Evolutionary conservation across 768 basidiomycete species (phyloP), one percentile per base, ranked within the genome.

Genomic region (Pleurotus ostreatus): DNA sequence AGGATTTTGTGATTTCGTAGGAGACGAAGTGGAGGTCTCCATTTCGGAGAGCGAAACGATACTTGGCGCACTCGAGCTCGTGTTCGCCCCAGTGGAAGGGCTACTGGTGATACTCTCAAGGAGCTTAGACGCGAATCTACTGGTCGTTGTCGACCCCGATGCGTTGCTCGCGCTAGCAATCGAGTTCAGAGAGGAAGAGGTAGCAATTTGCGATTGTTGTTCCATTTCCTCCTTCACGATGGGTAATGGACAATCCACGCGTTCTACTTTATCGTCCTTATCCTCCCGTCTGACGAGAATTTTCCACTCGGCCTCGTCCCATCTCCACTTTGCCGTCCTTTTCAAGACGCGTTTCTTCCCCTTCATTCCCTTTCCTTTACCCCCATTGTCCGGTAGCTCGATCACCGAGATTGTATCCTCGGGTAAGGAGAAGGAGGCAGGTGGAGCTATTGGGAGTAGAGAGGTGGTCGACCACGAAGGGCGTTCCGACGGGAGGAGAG

Each of bases 231-330:
- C 81, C 16, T 75, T 71, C 8, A 69, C 57, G 20, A 61, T 74
- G 13, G 86, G 86, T n/a, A 85, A 74, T 1, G 82, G 77, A 52
- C 79, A 79, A 68, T 86, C 85, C 20, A 89, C 74, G 16, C 87
- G 75, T 60, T 72, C 78, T 4, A 79, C 62, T 25, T 53, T 37
- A 6, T 11, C 23, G 8, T 53, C 51, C 7, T 15, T 39, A n/a
- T 73, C 77, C 13, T 83, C 83, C 57, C 83, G 85, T 43, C 73
- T 78, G 41, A 88, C 78, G 23, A 92, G 69, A 43, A 96, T 88
- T 5, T 81, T 77, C 94, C 94, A 98, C 65, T 97, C 94, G 15
- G 83, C 78, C 66, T 98, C 94, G 55, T 92, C 85, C 94, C 94
- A 98, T 22, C 75, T 71, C 94, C 94, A 98, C 16, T 70, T 80